Base-by-base conservation (phyloP, 2,329 filamentous ascomycete species). In the Aspergillus sp. region DNA sequence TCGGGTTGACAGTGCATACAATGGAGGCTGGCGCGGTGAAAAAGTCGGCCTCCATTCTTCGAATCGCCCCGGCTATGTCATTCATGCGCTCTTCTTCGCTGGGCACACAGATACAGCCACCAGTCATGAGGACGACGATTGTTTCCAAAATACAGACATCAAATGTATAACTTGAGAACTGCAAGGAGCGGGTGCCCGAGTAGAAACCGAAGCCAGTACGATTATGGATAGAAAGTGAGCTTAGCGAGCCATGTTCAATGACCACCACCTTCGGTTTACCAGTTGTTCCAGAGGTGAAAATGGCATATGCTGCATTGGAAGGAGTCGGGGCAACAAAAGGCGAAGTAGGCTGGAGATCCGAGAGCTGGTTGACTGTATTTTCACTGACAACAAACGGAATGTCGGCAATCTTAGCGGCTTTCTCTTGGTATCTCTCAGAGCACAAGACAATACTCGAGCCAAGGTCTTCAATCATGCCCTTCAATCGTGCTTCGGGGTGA, bases 391-490 rank as follows among this genome's bases (percentile, higher is more conserved):
- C 49, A 13, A 66, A 58, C 0, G 53, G 53, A 29, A 49, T 52
- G 29, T 56, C 49, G 32, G 52, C 58, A 8, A 67, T 57, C 6
- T 51, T 54, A 7, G 58, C 57, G 19, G 59, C 52, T 38, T 19
- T 19, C 6, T 9, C 19, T 27, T 37, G n/a, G 35, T 27, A 8
- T 26, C 4, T 27, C 8, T 26, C 9, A 10, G 35, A 26, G 6
- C 12, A 11, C 8, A 90, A 70, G 10, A 89, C 74, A 27, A 86
- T 82, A 9, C 72, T 74, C 6, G 85, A 85, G 29, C 75, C 75
- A 6, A 84, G 82, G 68, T 89, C 85, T 33, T 85, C 81, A 42
- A 89, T 76, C 31, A 89, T 85, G 60, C 87, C 85, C 37, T 81
- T 76, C 42, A 90, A 70, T 38, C 88, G 72, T 39, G 79, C 80